A percentile compares a stretch with the other conserved stretches of the same genome.
These are phyloP conservation scores for Nyctanthes arbortristis DNA, from an alignment of 257 asterid genomes.

Conservation along the genomic window DNA sequence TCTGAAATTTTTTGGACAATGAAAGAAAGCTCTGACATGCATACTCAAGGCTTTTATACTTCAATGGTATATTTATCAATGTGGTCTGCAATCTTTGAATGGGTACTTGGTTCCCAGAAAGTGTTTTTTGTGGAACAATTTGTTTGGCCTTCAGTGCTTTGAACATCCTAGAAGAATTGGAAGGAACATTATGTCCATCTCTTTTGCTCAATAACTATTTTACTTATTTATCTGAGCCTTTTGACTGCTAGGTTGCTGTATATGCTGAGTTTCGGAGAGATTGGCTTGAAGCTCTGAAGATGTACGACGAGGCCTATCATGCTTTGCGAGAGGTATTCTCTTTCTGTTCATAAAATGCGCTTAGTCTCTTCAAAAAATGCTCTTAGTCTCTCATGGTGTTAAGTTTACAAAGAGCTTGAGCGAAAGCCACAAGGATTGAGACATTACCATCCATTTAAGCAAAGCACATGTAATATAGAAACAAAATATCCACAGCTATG, in stretches of 20 bases:
- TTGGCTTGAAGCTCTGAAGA: conserved; percentile 90
- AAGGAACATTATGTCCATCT: background rate
- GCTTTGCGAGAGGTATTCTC: conserved; percentile 75
- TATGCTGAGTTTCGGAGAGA: conserved; percentile 97
- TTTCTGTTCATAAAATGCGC: conserved; percentile 18
- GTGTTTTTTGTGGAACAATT: background rate
- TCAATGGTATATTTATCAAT: conserved; percentile 4
- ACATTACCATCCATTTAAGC: background rate
- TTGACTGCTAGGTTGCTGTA: conserved; percentile 89
- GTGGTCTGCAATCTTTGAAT: background rate
- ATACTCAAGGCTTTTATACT: background rate
- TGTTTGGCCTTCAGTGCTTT: conserved; percentile 16
- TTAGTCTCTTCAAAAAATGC: conserved; percentile 17
- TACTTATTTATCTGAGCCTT: conserved; percentile 47
- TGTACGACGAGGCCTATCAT: conserved; percentile 88
- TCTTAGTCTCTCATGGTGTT: conserved; percentile 13
- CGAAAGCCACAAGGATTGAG: conserved; percentile 5
- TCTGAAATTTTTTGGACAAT: background rate
- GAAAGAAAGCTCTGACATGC: background rate
- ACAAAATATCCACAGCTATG: background rate
- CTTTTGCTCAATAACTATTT: conserved; percentile 15
- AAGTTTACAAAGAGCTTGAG: conserved; percentile 6
- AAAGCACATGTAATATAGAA: background rate
- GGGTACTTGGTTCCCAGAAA: background rate
- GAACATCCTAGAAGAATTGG: conserved; percentile 18